Evolutionary conservation across 1,284 basidiomycete genomes (phyloP), one percentile per base, ranked within the genome.

Genomic region (Lentinula novae-zelandiae): DNA sequence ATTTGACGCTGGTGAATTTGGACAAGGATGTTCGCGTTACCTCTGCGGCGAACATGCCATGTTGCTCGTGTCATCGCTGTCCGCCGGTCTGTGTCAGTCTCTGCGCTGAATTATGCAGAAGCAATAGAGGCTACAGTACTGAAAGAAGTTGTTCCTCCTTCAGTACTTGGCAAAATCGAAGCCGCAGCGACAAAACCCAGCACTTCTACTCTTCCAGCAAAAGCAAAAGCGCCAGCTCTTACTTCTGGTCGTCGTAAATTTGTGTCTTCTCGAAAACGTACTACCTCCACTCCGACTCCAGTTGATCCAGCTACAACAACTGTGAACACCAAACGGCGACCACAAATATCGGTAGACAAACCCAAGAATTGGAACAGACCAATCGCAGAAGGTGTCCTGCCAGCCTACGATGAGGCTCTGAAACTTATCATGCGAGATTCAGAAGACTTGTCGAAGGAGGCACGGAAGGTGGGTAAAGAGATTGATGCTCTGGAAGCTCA

Each of bases 341-440:
- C 62, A 7, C 59, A 55, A 12, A 63, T 63, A 33, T 63, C 62
- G 9, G 7, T 50, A 8, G 20, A 36, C n/a, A 58, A 55, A 5
- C 54, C 55, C 12, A 49, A 82, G 33, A 73, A 83, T 71, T 92
- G 87, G 86, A 85, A 82, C 61, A 70, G 82, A n/a, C 86, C 92
- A 0, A 71, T 96, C 8, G 78, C 79, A 20, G 72, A 75, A 17
- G 92, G 92, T 6, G 77, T 85, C 6, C 74, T 94, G 33, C 89
- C 92, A 1, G 92, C 87, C 7, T 96, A 93, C 67, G 94, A 96
- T 74, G 82, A 89, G 64, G 92, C 93, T 2, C 73, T 96, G 51
- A 77, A 82, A 62, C 78, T 87, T 65, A 83, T 96, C 64, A 75
- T 78, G 53, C 67, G 69, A 8, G 84, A 90, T 70, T 78, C 84